phyloP scores from a whole-genome alignment of 1,139 yeast species.

The Yamadazyma sp. region DNA sequence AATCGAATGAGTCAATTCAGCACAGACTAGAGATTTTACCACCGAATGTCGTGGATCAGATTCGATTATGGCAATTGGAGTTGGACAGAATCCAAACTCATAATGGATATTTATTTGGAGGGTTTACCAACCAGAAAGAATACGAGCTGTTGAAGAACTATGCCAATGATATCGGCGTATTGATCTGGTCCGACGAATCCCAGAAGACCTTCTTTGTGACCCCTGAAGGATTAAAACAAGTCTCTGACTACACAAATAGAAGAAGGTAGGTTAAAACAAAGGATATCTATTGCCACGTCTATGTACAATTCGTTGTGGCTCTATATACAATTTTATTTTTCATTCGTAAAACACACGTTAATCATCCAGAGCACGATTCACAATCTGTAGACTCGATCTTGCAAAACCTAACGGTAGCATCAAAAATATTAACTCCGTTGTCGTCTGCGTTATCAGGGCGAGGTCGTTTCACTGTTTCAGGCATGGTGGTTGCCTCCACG shows the following conservation, averaged over 20 bases:
- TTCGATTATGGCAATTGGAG: slow-evolving; percentile 93
- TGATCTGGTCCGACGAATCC: slow-evolving; percentile 78
- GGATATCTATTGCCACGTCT: slow-evolving; percentile 10
- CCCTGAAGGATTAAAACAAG: slow-evolving; percentile 83
- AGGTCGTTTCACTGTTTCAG: slow-evolving; percentile 2
- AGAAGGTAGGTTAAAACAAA: slow-evolving; percentile 19
- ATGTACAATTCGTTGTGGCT: slow-evolving; percentile 1
- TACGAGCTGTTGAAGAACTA: slow-evolving; percentile 71
- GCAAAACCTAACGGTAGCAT: slow-evolving; percentile 40
- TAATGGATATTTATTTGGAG: slow-evolving; percentile 86
- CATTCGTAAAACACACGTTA: background rate
- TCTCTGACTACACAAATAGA: slow-evolving; percentile 82
- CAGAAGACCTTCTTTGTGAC: slow-evolving; percentile 78
- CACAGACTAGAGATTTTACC: slow-evolving; percentile 70
- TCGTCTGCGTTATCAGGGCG: no score
- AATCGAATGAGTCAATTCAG: slow-evolving; percentile 30
- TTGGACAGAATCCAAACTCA: slow-evolving; percentile 87
- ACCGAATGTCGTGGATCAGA: slow-evolving; percentile 95
- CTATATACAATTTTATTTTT: slow-evolving; percentile 8
- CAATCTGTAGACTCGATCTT: slow-evolving; percentile 38
- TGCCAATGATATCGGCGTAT: slow-evolving; percentile 88
- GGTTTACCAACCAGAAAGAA: slow-evolving; percentile 76
- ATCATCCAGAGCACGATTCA: slow-evolving; percentile 46
- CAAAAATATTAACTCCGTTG: slow-evolving; percentile 26
- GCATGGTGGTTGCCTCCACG: slow-evolving; percentile 12